Percentiles rank a stretch among this genome's conserved stretches.
These are phyloP conservation scores for Iberis pinnata DNA, from an alignment of 345 rosid genomes.

Conservation along the genomic window DNA sequence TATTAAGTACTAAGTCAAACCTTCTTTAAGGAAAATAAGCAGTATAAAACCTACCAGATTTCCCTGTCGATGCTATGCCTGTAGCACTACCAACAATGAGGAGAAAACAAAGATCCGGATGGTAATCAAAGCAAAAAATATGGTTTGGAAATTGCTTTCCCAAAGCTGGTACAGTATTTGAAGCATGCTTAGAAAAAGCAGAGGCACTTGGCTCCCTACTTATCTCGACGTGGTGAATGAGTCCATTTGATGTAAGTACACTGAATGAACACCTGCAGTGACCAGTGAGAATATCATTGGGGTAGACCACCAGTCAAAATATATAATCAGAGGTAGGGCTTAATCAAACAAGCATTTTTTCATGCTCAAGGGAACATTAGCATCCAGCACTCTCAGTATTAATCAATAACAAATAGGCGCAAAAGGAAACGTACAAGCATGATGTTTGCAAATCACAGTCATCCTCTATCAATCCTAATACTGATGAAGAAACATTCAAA, in stretches of 20 bases:
- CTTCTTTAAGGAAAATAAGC: constrained; percentile 16
- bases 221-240: constrained; percentile 55
- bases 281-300: constrained; percentile 16
- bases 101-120: constrained; percentile 53
- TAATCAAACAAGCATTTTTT: constrained; percentile 11
- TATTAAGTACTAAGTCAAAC: constrained; percentile 3
- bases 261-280: constrained; percentile 72
- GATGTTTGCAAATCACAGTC: constrained; percentile 40
- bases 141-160: constrained; percentile 55
- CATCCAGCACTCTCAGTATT: constrained; percentile 16
- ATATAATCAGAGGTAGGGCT: not conserved
- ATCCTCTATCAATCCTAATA: constrained; percentile 59
- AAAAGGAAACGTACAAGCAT: constrained; percentile 51
- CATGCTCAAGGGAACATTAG: not conserved
- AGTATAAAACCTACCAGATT: constrained; percentile 49
- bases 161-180: constrained; percentile 33
- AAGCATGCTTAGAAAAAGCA: constrained; percentile 36
- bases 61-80: constrained; percentile 34
- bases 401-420: constrained; percentile 4
- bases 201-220: constrained; percentile 62
- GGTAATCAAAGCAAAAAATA: constrained; percentile 69
- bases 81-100: constrained; percentile 48
- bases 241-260: constrained; percentile 65
- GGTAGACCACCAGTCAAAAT: constrained; percentile 12
- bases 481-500: constrained; percentile 52